Base-by-base conservation (phyloP, 148 eudicot genomes). In the Silene latifolia region DNA sequence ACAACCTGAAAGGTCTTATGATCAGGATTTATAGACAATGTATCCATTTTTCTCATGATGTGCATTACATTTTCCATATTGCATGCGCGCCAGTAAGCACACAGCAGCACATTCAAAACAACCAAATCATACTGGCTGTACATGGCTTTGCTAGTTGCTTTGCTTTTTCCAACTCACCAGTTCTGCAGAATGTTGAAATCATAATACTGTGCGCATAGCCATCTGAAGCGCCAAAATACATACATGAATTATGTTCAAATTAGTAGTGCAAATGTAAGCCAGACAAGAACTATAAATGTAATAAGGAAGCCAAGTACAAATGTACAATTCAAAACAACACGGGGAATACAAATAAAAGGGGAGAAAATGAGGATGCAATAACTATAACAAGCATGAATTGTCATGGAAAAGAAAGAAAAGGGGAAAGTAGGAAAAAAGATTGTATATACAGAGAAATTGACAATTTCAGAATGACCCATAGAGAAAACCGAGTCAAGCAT, bases 61-160 rank as follows among this genome's bases (percentile, higher is more conserved):
- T 86, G 87, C 98, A 91, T 93, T 7, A 93, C 97, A 75, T 83
- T 84, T 75, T 93, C 94, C 94, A 93, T 91, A 81, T 91, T 91
- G 20, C 96, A 88, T 58, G 88, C 80, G 86, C 93, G 86, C 84
- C 98, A 93, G 82, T 90, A 91, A 76, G 98, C 94, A 83, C 90
- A 88, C 47, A 93, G 88, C 92, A 93, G 82, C 15, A 89, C 81
- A 78, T 93, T 93, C 82, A 87, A 81, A 63, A 91, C 84, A 61
- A 91, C 92, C 86, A 93, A 78, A 69, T 93, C 97, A 79, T 90
- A 89, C 68, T 86, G 91, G 44, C 73, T 80, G 75, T 80, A 79
- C 72, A 77, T 79, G 44, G 85, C 83, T 83, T 88, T 74, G 93
- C 92, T 82, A 91, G 60, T 25, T 82, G 83, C 81, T 82, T 89